Evolutionary conservation across 768 basidiomycete species (phyloP).

Genomic region (Rubroboletus pulcherrimus): DNA sequence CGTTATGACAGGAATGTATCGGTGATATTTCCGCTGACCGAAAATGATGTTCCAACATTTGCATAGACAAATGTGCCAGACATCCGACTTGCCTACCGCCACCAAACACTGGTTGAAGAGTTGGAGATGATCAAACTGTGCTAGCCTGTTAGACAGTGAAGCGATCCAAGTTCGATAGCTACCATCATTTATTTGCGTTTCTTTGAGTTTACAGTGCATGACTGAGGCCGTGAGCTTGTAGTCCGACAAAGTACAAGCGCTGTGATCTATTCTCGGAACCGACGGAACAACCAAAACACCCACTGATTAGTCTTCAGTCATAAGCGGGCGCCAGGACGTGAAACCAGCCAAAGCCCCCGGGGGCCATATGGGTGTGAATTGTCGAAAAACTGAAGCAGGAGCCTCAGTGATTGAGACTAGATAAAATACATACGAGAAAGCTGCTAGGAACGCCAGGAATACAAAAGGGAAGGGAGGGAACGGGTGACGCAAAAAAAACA

Average conservation of each 20-base stretch:
- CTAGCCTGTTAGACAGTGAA: not conserved
- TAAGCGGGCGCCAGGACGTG: no score
- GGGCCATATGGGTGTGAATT: no score
- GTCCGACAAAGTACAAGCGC: no score
- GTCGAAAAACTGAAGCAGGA: no score
- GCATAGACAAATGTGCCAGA: constrained; percentile 94
- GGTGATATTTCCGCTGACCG: constrained; percentile 4
- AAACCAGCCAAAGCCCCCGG: no score
- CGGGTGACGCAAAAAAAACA: no score
- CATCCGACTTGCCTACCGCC: constrained; percentile 84
- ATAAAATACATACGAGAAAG: no score
- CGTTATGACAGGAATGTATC: not conserved
- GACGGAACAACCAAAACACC: not conserved
- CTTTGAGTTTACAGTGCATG: not conserved
- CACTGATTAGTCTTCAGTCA: no score
- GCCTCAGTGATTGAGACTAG: no score
- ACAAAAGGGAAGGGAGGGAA: no score
- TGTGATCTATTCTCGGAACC: not conserved
- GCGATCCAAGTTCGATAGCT: not conserved
- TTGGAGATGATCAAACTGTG: constrained; percentile 57
- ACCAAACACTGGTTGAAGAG: constrained; percentile 85
- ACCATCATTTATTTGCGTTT: not conserved
- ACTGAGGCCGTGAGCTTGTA: no score
- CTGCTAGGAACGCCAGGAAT: no score
- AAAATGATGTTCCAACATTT: not conserved